These are phyloP conservation scores for Limnanthes douglasii DNA, from an alignment of 345 rosid species.

Conservation along the genomic window DNA sequence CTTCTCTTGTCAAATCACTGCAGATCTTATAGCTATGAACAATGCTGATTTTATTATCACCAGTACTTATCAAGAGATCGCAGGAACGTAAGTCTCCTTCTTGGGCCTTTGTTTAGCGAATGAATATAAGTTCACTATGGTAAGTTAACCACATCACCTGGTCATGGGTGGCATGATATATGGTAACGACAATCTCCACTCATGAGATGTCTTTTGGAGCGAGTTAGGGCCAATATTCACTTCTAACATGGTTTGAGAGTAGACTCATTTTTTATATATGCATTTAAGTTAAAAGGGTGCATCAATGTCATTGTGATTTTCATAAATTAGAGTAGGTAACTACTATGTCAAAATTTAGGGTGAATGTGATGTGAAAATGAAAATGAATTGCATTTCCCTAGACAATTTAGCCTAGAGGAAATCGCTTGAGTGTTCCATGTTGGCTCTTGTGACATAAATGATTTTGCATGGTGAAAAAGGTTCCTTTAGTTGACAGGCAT, in stretches of 20 bases:
- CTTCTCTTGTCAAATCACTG: conserved; percentile 96
- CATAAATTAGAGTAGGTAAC: neutral
- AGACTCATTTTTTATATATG: neutral
- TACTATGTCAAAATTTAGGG: neutral
- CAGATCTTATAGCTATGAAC: conserved; percentile 95
- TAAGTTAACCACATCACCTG: too few species aligned
- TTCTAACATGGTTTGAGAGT: too few species aligned
- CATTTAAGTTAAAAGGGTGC: neutral
- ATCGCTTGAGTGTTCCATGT: neutral
- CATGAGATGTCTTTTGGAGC: too few species aligned
- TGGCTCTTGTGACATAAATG: too few species aligned
- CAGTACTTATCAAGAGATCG: conserved; percentile 97
- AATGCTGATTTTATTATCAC: conserved; percentile 95
- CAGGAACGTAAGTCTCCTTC: conserved; percentile 71
- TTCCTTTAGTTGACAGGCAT: too few species aligned
- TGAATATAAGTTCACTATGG: neutral
- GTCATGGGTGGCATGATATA: too few species aligned
- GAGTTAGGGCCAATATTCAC: too few species aligned
- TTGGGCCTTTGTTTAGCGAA: neutral
- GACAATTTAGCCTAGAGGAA: neutral
- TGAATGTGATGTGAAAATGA: neutral
- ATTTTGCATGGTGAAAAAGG: neutral
- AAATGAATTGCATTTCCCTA: neutral
- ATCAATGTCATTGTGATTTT: neutral
- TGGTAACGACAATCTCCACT: neutral